Base-by-base conservation (phyloP, 148 eudicot genomes). In the Rhododendron henanense region DNA sequence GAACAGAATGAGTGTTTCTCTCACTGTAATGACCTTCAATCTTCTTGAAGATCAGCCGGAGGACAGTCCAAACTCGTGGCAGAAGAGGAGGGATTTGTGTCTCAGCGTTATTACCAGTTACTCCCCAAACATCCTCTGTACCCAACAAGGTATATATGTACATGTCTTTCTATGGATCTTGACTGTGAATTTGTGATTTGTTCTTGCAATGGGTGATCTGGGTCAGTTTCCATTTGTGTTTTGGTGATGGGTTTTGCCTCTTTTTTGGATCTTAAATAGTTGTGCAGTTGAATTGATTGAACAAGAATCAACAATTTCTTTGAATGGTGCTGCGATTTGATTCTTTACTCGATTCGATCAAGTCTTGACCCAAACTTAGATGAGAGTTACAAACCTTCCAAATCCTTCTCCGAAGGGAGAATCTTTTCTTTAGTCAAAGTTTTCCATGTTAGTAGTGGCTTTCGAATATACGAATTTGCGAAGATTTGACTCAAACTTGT, bases 41-140 rank as follows among this genome's bases (percentile, higher is more conserved):
- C 96, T 96, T 86, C 96, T 94, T 45, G 98, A 96, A 83, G 99
- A 94, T 89, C 94, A 96, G 86, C 85, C 91, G 67, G 93, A 90
- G 82, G 98, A 93, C 75, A 94, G 95, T 86, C 94, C 94, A 21
- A 92, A 94, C 88, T 95, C 98, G 83, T 96, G 99, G 99, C 93
- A 91, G n/a, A 94, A 91, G 87, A 92, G 99, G 92, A 95, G 93
- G 85, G 98, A 94, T 90, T 87, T 96, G 89, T 96, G 99, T 88
- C 86, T 94, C 35, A 94, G 96, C 73, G 96, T 97, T 59, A 90
- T 95, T 33, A 95, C 99, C n/a, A 97, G 98, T 87, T 95, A 95
- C 86, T 93, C 96, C 23, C 99, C 99, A 0, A 90, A 92, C 55
- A 93, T 97, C 79, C 91, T 97, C 25, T 97, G 99, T 86, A 97